phyloP scores from a whole-genome alignment of 768 basidiomycete species.

The Infundibulicybe gibba region DNA sequence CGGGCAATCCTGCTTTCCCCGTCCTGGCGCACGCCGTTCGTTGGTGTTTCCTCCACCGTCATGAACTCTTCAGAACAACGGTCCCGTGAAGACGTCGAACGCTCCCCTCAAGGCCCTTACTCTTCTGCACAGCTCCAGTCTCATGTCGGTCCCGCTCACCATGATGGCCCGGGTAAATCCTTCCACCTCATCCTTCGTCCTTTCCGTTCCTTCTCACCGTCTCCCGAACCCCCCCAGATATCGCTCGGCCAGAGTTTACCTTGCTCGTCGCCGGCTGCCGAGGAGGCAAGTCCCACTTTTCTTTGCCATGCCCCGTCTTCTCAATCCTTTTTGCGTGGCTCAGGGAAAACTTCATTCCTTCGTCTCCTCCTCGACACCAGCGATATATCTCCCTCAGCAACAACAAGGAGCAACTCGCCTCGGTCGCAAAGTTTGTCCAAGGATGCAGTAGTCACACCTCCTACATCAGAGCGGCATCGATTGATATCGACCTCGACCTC shows the following conservation, averaged over 20 bases:
- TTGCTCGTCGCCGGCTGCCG: slow-evolving; percentile 81
- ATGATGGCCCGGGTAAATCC: slow-evolving; percentile 35
- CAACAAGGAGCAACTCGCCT: slow-evolving; percentile 72
- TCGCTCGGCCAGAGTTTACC: slow-evolving; percentile 43
- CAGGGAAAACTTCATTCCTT: slow-evolving; percentile 84
- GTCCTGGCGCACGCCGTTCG: slow-evolving; percentile 42
- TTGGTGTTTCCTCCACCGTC: slow-evolving; percentile 27
- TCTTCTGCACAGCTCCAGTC: slow-evolving; percentile 16
- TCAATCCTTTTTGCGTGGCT: slow-evolving; percentile 28
- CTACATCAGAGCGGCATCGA: slow-evolving; percentile 63
- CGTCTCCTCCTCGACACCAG: slow-evolving; percentile 82
- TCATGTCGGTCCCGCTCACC: slow-evolving; percentile 13
- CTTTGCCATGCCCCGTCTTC: slow-evolving; percentile 9
- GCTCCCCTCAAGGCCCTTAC: slow-evolving; percentile 14
- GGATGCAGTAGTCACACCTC: slow-evolving; percentile 70
- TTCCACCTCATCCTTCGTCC: slow-evolving; percentile 1
- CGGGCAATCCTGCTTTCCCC: slow-evolving; percentile 57
- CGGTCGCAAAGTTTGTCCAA: slow-evolving; percentile 81
- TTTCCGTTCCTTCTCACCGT: not conserved
- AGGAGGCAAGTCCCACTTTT: slow-evolving; percentile 45
- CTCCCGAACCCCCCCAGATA: slow-evolving; percentile 23
- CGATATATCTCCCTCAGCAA: slow-evolving; percentile 57
- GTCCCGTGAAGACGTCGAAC: slow-evolving; percentile 38
- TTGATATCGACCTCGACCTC: slow-evolving; percentile 65
- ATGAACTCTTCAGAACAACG: slow-evolving; percentile 61